Evolutionary conservation across 768 basidiomycete genomes (phyloP).

Genomic region (Xanthoconium stramineum): DNA sequence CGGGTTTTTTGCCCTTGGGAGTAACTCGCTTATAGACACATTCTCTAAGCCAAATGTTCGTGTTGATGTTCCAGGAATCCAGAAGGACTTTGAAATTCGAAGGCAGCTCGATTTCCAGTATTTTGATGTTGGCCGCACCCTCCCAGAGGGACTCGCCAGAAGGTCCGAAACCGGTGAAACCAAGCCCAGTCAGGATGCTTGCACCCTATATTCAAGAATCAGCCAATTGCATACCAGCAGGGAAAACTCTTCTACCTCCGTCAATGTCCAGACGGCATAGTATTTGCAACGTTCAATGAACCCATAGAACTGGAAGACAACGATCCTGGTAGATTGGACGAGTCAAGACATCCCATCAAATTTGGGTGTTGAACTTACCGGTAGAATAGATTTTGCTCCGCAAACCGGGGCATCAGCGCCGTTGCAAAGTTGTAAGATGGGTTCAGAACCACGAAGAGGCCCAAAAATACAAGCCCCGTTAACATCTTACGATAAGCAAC

Average conservation of each 20-base stretch:
- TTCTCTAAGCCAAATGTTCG: slow-evolving; percentile 94
- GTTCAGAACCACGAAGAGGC: slow-evolving; percentile 64
- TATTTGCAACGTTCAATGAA: slow-evolving; percentile 88
- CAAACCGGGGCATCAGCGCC: slow-evolving; percentile 61
- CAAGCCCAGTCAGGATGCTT: slow-evolving; percentile 88
- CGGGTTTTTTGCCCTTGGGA: slow-evolving; percentile 90
- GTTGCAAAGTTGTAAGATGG: slow-evolving; percentile 56
- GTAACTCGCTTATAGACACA: slow-evolving; percentile 97
- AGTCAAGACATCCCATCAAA: slow-evolving; percentile 2
- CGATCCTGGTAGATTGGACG: slow-evolving; percentile 42
- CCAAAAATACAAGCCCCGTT: slow-evolving; percentile 73
- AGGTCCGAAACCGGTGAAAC: slow-evolving; percentile 80
- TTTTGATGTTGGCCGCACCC: slow-evolving; percentile 85
- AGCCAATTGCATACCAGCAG: background rate
- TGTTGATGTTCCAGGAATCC: slow-evolving; percentile 97
- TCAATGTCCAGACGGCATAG: slow-evolving; percentile 91
- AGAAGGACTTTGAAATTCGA: slow-evolving; percentile 87
- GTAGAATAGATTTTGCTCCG: slow-evolving; percentile 38
- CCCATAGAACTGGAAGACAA: slow-evolving; percentile 68
- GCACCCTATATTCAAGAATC: slow-evolving; percentile 59
- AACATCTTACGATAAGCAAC: slow-evolving; percentile 83
- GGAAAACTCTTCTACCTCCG: slow-evolving; percentile 54
- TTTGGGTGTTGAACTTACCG: slow-evolving; percentile 28
- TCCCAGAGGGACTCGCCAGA: slow-evolving; percentile 78
- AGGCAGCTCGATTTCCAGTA: slow-evolving; percentile 76